Percentiles rank a stretch among this genome's conserved stretches.
Conservation (phyloP, 1,284 basidiomycete genomes). For the Volvariella volvacea region DNA sequence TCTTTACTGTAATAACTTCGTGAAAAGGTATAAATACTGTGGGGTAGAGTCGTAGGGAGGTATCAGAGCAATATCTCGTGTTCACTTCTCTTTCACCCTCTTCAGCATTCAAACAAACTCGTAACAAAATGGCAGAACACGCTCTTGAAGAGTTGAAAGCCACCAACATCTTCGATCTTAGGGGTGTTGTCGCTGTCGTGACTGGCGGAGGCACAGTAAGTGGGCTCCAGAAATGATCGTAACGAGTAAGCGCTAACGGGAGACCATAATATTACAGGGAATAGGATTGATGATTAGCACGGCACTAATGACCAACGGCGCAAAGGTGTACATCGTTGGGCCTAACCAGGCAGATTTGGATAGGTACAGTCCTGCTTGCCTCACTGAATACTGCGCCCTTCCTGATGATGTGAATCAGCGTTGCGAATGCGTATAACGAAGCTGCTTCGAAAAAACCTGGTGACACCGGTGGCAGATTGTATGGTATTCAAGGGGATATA, state of each 20-base stretch:
- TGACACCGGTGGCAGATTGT: slow-evolving; percentile 27
- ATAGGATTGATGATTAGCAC: slow-evolving; percentile 43
- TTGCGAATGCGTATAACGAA: slow-evolving; percentile 31
- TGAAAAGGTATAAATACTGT: too few relatives aligned
- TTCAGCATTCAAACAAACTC: too few relatives aligned
- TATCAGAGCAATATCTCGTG: too few relatives aligned
- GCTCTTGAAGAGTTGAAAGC: slow-evolving; percentile 30
- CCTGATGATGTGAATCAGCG: neutral
- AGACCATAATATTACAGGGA: slow-evolving; percentile 28
- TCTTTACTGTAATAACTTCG: too few relatives aligned
- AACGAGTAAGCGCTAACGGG: too few relatives aligned
- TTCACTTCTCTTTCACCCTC: too few relatives aligned
- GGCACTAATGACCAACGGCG: slow-evolving; percentile 41
- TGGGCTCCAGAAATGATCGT: neutral
- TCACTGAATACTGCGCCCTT: too few relatives aligned
- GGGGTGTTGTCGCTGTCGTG: slow-evolving; percentile 39
- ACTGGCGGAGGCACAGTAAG: slow-evolving; percentile 39
- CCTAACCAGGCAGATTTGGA: slow-evolving; percentile 37
- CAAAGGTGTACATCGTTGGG: slow-evolving; percentile 42
- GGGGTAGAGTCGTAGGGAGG: too few relatives aligned
- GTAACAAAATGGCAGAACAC: slow-evolving; percentile 34
- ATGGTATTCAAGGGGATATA: slow-evolving; percentile 38
- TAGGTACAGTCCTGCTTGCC: slow-evolving; percentile 13
- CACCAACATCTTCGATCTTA: slow-evolving; percentile 34
- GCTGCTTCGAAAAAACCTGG: slow-evolving; percentile 20